Evolutionary conservation across 768 basidiomycete species (phyloP).

Genomic region (Phylloporus sp.): DNA sequence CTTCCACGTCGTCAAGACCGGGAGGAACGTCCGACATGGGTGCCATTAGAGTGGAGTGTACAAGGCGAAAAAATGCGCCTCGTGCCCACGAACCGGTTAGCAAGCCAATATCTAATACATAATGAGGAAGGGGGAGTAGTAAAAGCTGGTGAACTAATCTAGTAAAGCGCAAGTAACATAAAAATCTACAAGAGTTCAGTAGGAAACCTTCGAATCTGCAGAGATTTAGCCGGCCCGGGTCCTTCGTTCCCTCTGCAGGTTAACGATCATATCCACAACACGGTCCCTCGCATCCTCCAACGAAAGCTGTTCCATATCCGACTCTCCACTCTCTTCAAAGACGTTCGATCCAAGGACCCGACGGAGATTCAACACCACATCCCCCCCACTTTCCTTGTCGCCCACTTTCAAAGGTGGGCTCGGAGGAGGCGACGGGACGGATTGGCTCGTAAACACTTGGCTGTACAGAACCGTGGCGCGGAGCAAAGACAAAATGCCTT

Average conservation of each 20-base stretch:
- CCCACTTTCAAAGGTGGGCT: constrained; percentile 37
- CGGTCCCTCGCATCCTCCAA: constrained; percentile 73
- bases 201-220: too few species aligned
- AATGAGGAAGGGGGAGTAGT: background rate
- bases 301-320: constrained; percentile 27
- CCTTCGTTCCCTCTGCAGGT: constrained; percentile 29
- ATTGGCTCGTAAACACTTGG: constrained; percentile 46
- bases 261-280: constrained; percentile 67
- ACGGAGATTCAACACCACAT: constrained; percentile 44
- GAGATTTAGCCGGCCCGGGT: constrained; percentile 6
- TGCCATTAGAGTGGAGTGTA: constrained; percentile 8
- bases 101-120: constrained; percentile 8
- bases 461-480: constrained; percentile 58
- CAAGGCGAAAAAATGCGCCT: background rate
- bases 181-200: background rate
- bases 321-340: constrained; percentile 34
- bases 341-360: constrained; percentile 50
- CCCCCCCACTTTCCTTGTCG: constrained; percentile 18
- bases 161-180: background rate
- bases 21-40: constrained; percentile 33
- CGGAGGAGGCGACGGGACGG: constrained; percentile 56
- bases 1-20: constrained; percentile 32
- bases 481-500: constrained; percentile 50
- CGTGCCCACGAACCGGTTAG: background rate
- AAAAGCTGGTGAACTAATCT: background rate